Percentiles rank a stretch among this genome's conserved stretches.
Evolutionary conservation across 106 monocot species (phyloP).

Genomic region (Dendrobium catenatum): DNA sequence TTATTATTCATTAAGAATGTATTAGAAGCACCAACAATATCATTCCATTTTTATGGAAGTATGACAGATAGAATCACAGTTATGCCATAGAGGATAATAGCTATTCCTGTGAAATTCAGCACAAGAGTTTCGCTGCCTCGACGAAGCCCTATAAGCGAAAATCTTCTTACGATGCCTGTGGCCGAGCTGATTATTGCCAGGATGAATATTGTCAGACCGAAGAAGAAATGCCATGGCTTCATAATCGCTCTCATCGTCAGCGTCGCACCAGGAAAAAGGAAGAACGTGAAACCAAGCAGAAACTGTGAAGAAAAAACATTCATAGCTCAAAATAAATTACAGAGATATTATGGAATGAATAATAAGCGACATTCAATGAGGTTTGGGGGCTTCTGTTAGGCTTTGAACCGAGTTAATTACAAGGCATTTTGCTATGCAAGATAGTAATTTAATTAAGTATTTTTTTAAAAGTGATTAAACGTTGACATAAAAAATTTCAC

Average conservation of each 20-base stretch:
- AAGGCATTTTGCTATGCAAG: too few relatives aligned
- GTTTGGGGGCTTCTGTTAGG: too few relatives aligned
- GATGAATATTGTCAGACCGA: constrained; percentile 24
- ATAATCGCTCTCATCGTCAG: constrained; percentile 8
- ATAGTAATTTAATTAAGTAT: too few relatives aligned
- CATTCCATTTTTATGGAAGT: neutral
- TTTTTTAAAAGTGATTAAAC: too few relatives aligned
- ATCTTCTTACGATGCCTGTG: constrained; percentile 21
- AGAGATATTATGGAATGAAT: too few relatives aligned
- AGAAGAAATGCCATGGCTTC: constrained; percentile 29
- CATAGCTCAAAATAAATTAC: too few relatives aligned
- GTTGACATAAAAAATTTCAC: too few relatives aligned
- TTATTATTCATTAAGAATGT: too few relatives aligned
- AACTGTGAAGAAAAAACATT: constrained; percentile 14
- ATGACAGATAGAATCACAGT: constrained; percentile 8
- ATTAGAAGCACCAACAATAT: too few relatives aligned
- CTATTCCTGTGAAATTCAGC: constrained; percentile 27
- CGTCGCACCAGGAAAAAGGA: constrained; percentile 15
- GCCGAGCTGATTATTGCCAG: constrained; percentile 23
- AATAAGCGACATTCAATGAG: too few relatives aligned
- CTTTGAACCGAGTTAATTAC: too few relatives aligned
- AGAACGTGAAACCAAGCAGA: constrained; percentile 18
- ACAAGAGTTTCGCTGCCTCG: constrained; percentile 15
- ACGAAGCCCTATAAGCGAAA: neutral
- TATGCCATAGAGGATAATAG: constrained; percentile 31